Evolutionary conservation across 192 early-diverging fungal genomes (phyloP).

Genomic region (Chytriomyces sp.): DNA sequence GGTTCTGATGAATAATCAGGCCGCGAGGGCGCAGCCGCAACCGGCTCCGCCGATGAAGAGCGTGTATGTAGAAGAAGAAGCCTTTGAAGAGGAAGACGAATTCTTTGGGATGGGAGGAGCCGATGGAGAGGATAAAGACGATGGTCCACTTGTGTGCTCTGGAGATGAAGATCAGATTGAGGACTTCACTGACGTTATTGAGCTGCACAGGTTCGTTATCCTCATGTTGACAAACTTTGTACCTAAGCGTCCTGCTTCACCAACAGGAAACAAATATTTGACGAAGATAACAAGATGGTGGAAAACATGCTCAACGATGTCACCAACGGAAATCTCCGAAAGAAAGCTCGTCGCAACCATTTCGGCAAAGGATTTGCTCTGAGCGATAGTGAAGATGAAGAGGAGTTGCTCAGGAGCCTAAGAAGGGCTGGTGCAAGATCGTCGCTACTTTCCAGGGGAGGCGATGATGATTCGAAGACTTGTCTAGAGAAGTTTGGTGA

Average conservation of each 20-base stretch:
- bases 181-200: constrained; percentile 37
- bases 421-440: constrained; percentile 14
- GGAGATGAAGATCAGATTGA: constrained; percentile 34
- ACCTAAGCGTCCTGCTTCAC: not conserved
- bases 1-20: not conserved
- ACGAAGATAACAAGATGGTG: constrained; percentile 34
- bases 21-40: not conserved
- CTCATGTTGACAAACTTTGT: not conserved
- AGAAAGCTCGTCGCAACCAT: constrained; percentile 27
- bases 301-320: constrained; percentile 40
- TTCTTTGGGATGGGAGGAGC: constrained; percentile 37
- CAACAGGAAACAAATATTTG: constrained; percentile 30
- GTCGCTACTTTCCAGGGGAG: not conserved
- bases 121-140: constrained; percentile 34
- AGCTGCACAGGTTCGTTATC: constrained; percentile 24
- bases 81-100: constrained; percentile 37
- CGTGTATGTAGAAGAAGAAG: constrained; percentile 28
- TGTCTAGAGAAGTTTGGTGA: constrained; percentile 4
- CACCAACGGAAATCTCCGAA: constrained; percentile 42
- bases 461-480: constrained; percentile 18
- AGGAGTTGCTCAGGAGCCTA: constrained; percentile 26
- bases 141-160: constrained; percentile 28
- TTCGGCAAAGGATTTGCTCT: constrained; percentile 25
- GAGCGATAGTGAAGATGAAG: constrained; percentile 39
- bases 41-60: constrained; percentile 27